Conservation (phyloP, 441 rosid species). For the Erysimum cheiri region DNA sequence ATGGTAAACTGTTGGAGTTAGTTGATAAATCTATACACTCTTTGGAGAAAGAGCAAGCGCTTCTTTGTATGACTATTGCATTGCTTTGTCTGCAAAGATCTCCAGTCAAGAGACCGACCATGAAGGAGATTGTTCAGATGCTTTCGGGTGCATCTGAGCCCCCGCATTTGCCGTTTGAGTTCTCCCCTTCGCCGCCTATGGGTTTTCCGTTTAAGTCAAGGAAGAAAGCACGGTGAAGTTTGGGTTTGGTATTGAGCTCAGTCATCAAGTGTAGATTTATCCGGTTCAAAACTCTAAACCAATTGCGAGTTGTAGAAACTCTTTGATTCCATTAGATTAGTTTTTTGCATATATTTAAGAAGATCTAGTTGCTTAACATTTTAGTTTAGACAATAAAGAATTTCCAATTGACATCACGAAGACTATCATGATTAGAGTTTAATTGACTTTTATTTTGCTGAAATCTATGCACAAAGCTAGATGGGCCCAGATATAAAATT, state of each 20-base stretch:
- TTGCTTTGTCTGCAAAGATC: constrained; percentile 85
- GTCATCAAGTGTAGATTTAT: constrained; percentile 49
- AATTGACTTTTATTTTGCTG: neutral
- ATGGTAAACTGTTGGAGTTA: constrained; percentile 78
- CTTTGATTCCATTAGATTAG: constrained; percentile 35
- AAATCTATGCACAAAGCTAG: constrained; percentile 12
- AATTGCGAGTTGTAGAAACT: constrained; percentile 24
- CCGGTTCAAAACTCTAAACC: constrained; percentile 4
- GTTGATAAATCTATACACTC: constrained; percentile 73
- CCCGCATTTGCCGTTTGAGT: constrained; percentile 85
- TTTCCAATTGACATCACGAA: constrained; percentile 4
- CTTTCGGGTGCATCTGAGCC: constrained; percentile 75
- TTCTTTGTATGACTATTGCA: constrained; percentile 86
- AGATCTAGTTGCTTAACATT: constrained; percentile 6
- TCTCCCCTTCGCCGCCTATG: constrained; percentile 87
- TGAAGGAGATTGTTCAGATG: constrained; percentile 81
- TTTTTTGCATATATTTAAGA: constrained; percentile 32
- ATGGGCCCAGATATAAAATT: constrained; percentile 4
- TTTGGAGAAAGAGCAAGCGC: constrained; percentile 66
- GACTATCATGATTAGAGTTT: constrained; percentile 11
- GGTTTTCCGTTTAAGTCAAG: constrained; percentile 73
- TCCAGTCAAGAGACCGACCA: constrained; percentile 73
- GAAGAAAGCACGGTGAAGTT: constrained; percentile 66
- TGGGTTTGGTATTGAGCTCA: constrained; percentile 32
- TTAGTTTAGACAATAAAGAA: constrained; percentile 5